A percentile compares a stretch with the other conserved stretches of the same genome.
These are phyloP conservation scores for Peronospora farinosa DNA, from an alignment of 352 stramenopile species.

Conservation along the genomic window DNA sequence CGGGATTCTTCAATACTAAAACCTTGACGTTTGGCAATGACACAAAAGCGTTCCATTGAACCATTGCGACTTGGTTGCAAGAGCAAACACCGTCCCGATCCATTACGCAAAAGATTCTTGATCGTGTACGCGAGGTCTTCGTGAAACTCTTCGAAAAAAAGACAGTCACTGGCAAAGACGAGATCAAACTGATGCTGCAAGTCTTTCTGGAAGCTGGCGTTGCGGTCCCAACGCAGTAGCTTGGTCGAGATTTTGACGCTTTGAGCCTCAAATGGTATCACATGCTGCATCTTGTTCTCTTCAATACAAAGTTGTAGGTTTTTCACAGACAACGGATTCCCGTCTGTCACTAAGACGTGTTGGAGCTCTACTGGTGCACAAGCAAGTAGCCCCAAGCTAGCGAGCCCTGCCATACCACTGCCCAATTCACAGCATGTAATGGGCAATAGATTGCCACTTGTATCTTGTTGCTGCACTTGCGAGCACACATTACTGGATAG, in stretches of 20 bases:
- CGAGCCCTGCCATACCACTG: slow-evolving; percentile 70
- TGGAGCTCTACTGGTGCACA: slow-evolving; percentile 37
- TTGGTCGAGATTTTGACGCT: slow-evolving; percentile 21
- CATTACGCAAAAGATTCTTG: slow-evolving; percentile 39
- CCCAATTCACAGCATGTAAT: slow-evolving; percentile 68
- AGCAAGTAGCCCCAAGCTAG: slow-evolving; percentile 51
- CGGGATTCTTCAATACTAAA: slow-evolving; percentile 32
- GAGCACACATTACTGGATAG: slow-evolving; percentile 37
- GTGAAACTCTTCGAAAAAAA: slow-evolving; percentile 87
- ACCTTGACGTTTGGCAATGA: slow-evolving; percentile 33
- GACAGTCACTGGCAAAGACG: slow-evolving; percentile 75
- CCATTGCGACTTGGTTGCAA: slow-evolving; percentile 66
- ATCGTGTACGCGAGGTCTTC: slow-evolving; percentile 65
- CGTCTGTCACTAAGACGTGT: slow-evolving; percentile 62
- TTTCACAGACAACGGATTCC: slow-evolving; percentile 58
- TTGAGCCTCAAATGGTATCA: slow-evolving; percentile 6
- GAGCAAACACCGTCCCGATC: slow-evolving; percentile 51
- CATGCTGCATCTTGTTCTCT: slow-evolving; percentile 37
- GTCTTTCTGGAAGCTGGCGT: slow-evolving; percentile 18
- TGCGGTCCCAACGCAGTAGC: slow-evolving; percentile 69
- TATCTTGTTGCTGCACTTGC: slow-evolving; percentile 13
- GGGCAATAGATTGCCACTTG: background rate
- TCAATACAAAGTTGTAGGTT: slow-evolving; percentile 62
- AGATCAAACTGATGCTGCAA: slow-evolving; percentile 63
- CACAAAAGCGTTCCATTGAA: slow-evolving; percentile 73